Percentiles rank a stretch among this genome's conserved stretches.
Conservation (phyloP, 768 basidiomycete genomes). For the Chlorophyllum brunneum region DNA sequence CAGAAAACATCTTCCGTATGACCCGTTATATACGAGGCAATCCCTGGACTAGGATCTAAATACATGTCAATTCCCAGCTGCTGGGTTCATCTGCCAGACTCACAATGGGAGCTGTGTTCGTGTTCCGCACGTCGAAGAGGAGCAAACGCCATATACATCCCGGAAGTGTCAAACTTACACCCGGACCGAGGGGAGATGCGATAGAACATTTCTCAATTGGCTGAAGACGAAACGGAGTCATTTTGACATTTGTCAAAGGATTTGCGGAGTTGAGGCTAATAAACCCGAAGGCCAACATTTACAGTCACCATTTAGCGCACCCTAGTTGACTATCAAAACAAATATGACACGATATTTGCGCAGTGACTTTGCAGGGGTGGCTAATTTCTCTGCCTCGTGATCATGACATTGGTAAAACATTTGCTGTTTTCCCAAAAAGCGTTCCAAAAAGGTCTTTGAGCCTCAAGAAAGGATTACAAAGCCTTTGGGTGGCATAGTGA, state of each 20-base stretch:
- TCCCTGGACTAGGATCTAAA: background rate
- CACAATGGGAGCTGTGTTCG: conserved; percentile 4
- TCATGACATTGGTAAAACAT: no score
- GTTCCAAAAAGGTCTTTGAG: no score
- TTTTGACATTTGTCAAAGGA: conserved; percentile 2
- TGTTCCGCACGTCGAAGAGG: background rate
- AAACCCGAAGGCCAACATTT: background rate
- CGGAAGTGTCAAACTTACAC: background rate
- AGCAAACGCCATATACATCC: background rate
- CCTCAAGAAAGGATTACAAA: background rate
- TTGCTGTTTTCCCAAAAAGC: no score
- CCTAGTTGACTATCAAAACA: conserved; percentile 10
- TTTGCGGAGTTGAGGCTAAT: conserved; percentile 5
- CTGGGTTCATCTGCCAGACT: conserved; percentile 3
- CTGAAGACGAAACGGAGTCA: background rate
- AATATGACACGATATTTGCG: background rate
- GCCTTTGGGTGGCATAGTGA: no score
- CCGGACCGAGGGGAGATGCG: background rate
- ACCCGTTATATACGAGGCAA: conserved; percentile 8
- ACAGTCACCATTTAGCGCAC: background rate
- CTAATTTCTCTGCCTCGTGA: background rate
- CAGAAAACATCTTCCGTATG: background rate
- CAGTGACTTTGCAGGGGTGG: no score
- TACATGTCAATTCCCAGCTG: background rate
- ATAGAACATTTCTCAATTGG: background rate